phyloP scores from a whole-genome alignment of 441 rosid species.

The Raphanus hybrid region DNA sequence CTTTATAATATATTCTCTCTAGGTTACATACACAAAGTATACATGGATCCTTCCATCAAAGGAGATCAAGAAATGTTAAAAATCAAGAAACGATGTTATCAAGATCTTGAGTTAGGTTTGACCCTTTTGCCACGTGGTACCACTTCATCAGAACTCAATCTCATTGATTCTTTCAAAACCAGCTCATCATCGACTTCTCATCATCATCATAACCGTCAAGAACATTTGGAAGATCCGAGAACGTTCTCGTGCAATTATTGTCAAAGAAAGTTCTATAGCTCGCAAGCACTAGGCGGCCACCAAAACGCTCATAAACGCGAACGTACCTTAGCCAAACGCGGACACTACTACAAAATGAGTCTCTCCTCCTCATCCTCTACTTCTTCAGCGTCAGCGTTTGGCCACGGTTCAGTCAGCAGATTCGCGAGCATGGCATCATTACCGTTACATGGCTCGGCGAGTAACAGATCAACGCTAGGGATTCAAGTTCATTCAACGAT shows the following conservation, averaged over 20 bases:
- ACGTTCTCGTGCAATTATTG: conserved; percentile 82
- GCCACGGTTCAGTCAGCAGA: conserved; percentile 42
- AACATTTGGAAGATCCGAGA: conserved; percentile 50
- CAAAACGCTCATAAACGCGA: conserved; percentile 79
- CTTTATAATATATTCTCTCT: conserved; percentile 12
- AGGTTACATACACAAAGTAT: not conserved
- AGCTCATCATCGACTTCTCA: conserved; percentile 35
- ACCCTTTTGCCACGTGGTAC: conserved; percentile 52
- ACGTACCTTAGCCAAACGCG: conserved; percentile 75
- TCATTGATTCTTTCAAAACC: conserved; percentile 52
- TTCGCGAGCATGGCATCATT: conserved; percentile 77
- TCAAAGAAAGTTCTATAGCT: conserved; percentile 81
- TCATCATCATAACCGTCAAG: conserved; percentile 14
- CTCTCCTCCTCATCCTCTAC: conserved; percentile 30
- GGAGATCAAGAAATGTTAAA: conserved; percentile 22
- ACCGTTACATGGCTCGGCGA: conserved; percentile 60
- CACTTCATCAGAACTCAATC: conserved; percentile 56
- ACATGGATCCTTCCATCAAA: conserved; percentile 28
- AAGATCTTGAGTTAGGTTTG: conserved; percentile 66
- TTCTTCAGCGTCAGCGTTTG: conserved; percentile 42
- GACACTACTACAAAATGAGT: conserved; percentile 43
- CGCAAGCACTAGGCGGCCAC: conserved; percentile 89
- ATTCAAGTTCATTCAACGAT: conserved; percentile 77
- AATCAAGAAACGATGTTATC: conserved; percentile 28
- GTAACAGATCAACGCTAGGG: conserved; percentile 56